Percentiles rank a stretch among this genome's conserved stretches.
phyloP scores from a whole-genome alignment of 2,329 filamentous ascomycete genomes.

The Conoideocrella luteorostrata region DNA sequence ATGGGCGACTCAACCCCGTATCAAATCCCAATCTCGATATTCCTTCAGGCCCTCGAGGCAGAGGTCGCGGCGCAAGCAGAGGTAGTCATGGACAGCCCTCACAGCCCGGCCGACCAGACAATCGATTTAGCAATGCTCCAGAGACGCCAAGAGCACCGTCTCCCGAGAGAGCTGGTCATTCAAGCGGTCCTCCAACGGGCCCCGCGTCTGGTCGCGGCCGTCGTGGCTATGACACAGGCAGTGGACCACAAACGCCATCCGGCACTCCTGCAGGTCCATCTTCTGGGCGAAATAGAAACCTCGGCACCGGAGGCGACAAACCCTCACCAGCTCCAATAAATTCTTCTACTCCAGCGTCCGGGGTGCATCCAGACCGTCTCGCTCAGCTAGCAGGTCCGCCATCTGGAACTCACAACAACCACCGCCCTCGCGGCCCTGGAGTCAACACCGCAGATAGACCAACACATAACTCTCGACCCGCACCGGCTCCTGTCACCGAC shows the following conservation, averaged over 20 bases:
- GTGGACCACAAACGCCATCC: slow-evolving; percentile 23
- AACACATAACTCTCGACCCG: slow-evolving; percentile 14
- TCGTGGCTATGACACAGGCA: slow-evolving; percentile 34
- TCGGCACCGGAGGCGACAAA: slow-evolving; percentile 21
- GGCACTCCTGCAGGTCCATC: slow-evolving; percentile 20
- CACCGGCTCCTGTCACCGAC: slow-evolving; percentile 18
- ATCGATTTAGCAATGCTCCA: slow-evolving; percentile 28
- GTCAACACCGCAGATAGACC: slow-evolving; percentile 20
- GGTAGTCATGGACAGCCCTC: slow-evolving; percentile 25
- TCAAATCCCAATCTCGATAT: slow-evolving; percentile 34
- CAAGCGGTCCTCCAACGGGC: slow-evolving; percentile 49
- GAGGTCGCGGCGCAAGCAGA: slow-evolving; percentile 37
- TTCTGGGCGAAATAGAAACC: slow-evolving; percentile 37
- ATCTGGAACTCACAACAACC: slow-evolving; percentile 23
- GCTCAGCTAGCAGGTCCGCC: slow-evolving; percentile 34
- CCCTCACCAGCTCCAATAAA: slow-evolving; percentile 19
- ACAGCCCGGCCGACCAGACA: slow-evolving; percentile 34
- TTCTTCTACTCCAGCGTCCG: slow-evolving; percentile 19
- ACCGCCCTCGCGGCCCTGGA: slow-evolving; percentile 19
- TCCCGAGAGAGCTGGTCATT: slow-evolving; percentile 38
- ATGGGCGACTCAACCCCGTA: slow-evolving; percentile 53
- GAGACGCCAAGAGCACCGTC: slow-evolving; percentile 37
- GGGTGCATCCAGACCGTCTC: slow-evolving; percentile 46
- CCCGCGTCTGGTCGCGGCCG: slow-evolving; percentile 44
- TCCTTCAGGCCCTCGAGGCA: slow-evolving; percentile 51